Base-by-base conservation (phyloP, 371 early-diverging fungal species). In the Saksenaea oblongispora region DNA sequence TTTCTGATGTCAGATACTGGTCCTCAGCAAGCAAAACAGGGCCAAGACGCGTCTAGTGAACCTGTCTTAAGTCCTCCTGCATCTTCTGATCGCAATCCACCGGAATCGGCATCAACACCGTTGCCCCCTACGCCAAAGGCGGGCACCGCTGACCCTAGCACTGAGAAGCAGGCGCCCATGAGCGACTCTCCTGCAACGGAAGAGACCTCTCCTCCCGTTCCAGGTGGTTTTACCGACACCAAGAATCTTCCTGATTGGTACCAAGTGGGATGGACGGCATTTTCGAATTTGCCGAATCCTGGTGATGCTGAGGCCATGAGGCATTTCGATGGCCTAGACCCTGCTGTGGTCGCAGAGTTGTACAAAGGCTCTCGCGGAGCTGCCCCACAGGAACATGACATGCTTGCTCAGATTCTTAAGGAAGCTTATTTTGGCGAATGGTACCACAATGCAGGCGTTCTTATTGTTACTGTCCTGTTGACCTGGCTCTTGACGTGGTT, bases 351-450 rank as follows among this genome's bases (percentile, higher is more conserved):
- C 4, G 54, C 41, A 5, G 61, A 55, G 1, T 62, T 65, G 61
- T 69, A 63, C 37, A 67, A 65, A 24, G 70, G 69, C 10, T 14
- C 51, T n/a, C 71, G 62, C 54, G 55, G 65, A 3, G 37, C 39
- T 10, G 61, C 51, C 5, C 24, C 59, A 18, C 56, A 54, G 13
- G 51, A 69, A 7, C n/a, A 47, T 22, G 76, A 76, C 60, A 17
- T 76, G 18, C 53, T 73, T 1, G 57, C 68, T 28, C 58, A 73
- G 15, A 73, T 72, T 41, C 61, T 76, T n/a, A 72, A 64, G 14
- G 76, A 76, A 51, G 63, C 71, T 14, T 73, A 73, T 56, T 76
- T 73, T 60, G 76, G 76, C 22, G 67, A 76, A 55, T 76, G 76
- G 76, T 76, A 73, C 55, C 73, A 73, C 36, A 73, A 76, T 59